A percentile compares a stretch with the other conserved stretches of the same genome.
phyloP scores from a whole-genome alignment of 768 basidiomycete species.

The Tubosaeta sp. region DNA sequence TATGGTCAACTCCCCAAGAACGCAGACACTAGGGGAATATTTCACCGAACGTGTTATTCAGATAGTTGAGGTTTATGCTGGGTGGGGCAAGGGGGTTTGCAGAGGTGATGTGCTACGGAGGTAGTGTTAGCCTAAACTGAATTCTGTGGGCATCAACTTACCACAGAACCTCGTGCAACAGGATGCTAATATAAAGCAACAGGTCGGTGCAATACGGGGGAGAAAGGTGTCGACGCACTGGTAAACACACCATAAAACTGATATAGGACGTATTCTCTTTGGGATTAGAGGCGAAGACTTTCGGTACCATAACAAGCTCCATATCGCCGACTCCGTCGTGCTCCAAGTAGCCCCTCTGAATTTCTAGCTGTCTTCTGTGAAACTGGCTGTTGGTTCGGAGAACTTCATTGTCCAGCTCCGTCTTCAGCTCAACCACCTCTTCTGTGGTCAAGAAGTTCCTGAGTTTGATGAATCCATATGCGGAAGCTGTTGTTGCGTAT shows the following conservation, averaged over 20 bases:
- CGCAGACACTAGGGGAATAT: too few relatives aligned
- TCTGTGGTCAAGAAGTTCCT: slow-evolving; percentile 7
- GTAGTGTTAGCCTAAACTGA: background rate
- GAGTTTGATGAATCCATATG: slow-evolving; percentile 18
- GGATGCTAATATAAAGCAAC: slow-evolving; percentile 7
- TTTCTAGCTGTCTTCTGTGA: slow-evolving; percentile 12
- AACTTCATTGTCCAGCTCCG: slow-evolving; percentile 7
- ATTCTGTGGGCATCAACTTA: background rate
- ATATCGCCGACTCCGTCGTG: slow-evolving; percentile 8
- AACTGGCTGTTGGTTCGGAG: background rate
- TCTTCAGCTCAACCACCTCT: slow-evolving; percentile 13
- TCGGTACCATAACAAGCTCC: slow-evolving; percentile 17
- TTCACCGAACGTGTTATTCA: slow-evolving; percentile 14
- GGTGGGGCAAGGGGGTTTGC: slow-evolving; percentile 10
- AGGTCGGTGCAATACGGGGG: background rate
- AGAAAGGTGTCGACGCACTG: slow-evolving; percentile 4
- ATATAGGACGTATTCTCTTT: slow-evolving; percentile 11
- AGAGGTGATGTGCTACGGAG: slow-evolving; percentile 15
- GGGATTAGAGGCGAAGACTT: slow-evolving; percentile 8
- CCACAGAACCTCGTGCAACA: slow-evolving; percentile 15
- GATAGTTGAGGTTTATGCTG: slow-evolving; percentile 9
- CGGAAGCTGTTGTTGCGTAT: slow-evolving; percentile 14
- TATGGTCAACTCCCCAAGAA: too few relatives aligned
- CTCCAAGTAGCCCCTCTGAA: slow-evolving; percentile 8
- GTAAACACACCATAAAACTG: slow-evolving; percentile 5